Conservation (phyloP, 1,139 yeast species). For the Nakaseomyces bracarensis region DNA sequence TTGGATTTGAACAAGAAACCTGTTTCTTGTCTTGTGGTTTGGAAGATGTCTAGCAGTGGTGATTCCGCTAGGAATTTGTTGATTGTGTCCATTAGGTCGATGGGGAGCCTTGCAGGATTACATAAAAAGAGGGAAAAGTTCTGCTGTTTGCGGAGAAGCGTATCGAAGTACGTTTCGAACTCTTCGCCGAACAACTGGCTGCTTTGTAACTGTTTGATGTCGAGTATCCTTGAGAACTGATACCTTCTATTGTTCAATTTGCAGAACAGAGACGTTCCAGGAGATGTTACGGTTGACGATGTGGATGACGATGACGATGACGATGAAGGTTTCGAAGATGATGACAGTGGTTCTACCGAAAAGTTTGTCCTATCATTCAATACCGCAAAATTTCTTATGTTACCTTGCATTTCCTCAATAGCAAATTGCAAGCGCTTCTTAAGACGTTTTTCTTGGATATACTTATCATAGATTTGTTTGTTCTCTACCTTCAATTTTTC, state of each 20-base stretch:
- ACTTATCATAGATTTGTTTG: neutral
- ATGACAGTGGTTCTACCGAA: neutral
- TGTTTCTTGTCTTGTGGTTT: neutral
- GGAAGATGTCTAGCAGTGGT: neutral
- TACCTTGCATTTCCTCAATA: constrained; percentile 3
- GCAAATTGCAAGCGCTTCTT: constrained; percentile 1
- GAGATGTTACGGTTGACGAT: neutral
- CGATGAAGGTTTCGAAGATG: neutral
- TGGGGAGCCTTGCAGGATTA: neutral
- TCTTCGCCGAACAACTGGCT: neutral
- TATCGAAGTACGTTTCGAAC: constrained; percentile 3
- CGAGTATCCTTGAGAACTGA: neutral
- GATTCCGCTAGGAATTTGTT: neutral
- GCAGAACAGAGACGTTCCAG: constrained; percentile 1
- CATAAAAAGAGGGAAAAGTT: neutral
- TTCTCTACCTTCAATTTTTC: neutral
- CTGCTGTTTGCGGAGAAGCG: neutral
- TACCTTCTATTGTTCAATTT: constrained; percentile 1
- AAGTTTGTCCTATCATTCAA: neutral
- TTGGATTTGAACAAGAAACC: neutral
- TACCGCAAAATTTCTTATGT: constrained; percentile 1
- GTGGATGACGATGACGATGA: neutral
- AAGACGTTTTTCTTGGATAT: neutral
- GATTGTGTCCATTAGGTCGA: neutral
- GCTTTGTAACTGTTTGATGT: neutral